These are phyloP conservation scores for Ambrosiella beaveri DNA, from an alignment of 2,329 filamentous ascomycete species.

Conservation along the genomic window DNA sequence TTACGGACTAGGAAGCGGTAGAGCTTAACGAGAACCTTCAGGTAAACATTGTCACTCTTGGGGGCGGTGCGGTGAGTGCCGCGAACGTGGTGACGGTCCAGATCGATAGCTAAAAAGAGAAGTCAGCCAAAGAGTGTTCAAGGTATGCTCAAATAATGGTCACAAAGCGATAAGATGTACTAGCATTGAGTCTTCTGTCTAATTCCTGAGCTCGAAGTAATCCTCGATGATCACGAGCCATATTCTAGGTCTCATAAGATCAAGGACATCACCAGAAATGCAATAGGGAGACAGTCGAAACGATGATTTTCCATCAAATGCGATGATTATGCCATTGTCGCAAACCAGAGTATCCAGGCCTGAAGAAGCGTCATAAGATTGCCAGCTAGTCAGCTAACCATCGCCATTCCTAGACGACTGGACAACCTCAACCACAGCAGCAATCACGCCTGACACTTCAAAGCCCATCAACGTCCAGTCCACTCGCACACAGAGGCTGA, in stretches of 20 bases:
- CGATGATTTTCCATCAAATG: constrained; percentile 5
- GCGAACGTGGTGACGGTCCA: constrained; percentile 52
- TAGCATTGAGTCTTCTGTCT: neutral
- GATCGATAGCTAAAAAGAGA: constrained; percentile 48
- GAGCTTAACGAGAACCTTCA: constrained; percentile 94
- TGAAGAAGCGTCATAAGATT: neutral
- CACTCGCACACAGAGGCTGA: constrained; percentile 35
- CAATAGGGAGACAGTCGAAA: neutral
- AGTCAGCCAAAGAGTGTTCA: constrained; percentile 15
- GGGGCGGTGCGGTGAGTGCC: constrained; percentile 76
- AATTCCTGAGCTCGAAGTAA: neutral
- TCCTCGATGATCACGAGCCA: neutral
- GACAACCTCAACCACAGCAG: neutral
- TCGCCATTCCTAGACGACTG: neutral
- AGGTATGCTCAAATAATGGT: constrained; percentile 40
- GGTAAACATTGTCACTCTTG: constrained; percentile 97
- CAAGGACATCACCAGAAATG: neutral
- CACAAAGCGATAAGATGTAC: constrained; percentile 16
- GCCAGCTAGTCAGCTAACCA: neutral
- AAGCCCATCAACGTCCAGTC: constrained; percentile 17
- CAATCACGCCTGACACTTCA: neutral
- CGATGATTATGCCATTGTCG: constrained; percentile 12
- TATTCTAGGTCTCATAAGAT: constrained; percentile 8
- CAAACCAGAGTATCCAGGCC: constrained; percentile 8
- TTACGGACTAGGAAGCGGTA: constrained; percentile 93